Evolutionary conservation across 208 protist species (phyloP).

Genomic region (Novymonas esmeraldas): DNA sequence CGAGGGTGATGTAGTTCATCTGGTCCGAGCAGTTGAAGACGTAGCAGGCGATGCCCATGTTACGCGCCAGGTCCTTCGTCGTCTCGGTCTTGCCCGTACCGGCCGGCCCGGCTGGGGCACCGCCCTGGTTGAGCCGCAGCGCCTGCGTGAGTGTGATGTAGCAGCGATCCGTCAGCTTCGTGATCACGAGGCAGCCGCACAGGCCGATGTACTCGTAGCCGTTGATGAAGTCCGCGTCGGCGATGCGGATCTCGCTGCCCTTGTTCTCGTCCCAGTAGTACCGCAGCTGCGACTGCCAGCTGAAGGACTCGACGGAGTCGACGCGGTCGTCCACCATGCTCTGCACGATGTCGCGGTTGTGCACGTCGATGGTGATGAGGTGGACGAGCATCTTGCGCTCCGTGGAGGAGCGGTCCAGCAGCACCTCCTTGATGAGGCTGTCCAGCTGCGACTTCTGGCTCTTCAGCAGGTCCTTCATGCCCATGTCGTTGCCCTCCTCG

Average conservation of each 20-base stretch:
- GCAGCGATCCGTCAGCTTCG: slow-evolving; percentile 98
- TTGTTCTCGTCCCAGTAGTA: slow-evolving; percentile 96
- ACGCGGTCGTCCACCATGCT: slow-evolving; percentile 95
- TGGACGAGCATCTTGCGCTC: slow-evolving; percentile 98
- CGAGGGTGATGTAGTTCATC: slow-evolving; percentile 98
- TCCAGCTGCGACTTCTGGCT: slow-evolving; percentile 94
- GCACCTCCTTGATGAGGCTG: slow-evolving; percentile 95
- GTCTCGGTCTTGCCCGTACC: slow-evolving; percentile 96
- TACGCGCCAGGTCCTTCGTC: slow-evolving; percentile 95
- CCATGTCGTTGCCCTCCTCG: slow-evolving; percentile 98
- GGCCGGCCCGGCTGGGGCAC: slow-evolving; percentile 92
- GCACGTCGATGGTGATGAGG: slow-evolving; percentile 98
- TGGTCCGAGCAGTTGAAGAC: slow-evolving; percentile 98
- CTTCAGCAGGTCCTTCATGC: slow-evolving; percentile 98
- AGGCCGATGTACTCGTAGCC: slow-evolving; percentile 98
- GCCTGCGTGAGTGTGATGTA: slow-evolving; percentile 98
- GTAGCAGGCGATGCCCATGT: slow-evolving; percentile 95
- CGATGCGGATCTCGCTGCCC: slow-evolving; percentile 96
- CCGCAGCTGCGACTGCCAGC: slow-evolving; percentile 98
- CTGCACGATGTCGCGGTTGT: slow-evolving; percentile 95
- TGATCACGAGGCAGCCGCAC: slow-evolving; percentile 98
- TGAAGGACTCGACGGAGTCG: slow-evolving; percentile 94
- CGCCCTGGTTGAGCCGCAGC: slow-evolving; percentile 91
- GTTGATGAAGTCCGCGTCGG: slow-evolving; percentile 97
- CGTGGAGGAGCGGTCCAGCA: slow-evolving; percentile 90